Evolutionary conservation across 2,329 filamentous ascomycete species (phyloP), one percentile per base, ranked within the genome.

Genomic region (Phaeosphaeriaceae sp.): DNA sequence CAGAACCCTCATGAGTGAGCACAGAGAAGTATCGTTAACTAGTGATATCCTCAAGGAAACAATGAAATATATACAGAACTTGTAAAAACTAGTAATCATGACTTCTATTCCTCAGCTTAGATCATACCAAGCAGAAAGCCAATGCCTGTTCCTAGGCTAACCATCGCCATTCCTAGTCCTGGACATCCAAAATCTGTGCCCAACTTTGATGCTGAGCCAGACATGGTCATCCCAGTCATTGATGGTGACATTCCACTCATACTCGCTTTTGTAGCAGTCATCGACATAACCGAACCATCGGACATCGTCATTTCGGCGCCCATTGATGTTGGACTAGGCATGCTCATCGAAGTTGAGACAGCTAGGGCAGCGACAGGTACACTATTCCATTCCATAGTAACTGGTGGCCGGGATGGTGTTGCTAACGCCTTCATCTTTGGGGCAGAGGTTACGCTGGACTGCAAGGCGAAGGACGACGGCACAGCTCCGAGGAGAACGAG

Each of bases 231-330:
- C 1, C 45, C 52, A 54, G 41, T 77, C 76, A 58, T 55, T 20
- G 50, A 52, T 3, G 37, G 29, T 30, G 36, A 46, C 41, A 50
- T 49, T 16, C 39, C 41, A 20, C 44, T 52, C 50, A 43, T 53
- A 20, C 35, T 36, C 16, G 39, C 8, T 17, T 34, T 9, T 29
- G 42, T 46, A 60, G 74, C 58, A 32, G 52, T 69, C 15, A 53
- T 61, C 45, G 68, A 50, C 60, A 61, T 59, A 9, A 46, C 34
- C 35, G 45, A 47, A 2, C 39, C 60, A 34, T 49, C 70, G 52
- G 76, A 78, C 32, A 59, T 62, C 28, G 62, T 62, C 42, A 68
- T 71, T 28, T 76, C 60, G 36, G 76, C 26, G 34, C 16, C 30
- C 39, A 32, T 41, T 9, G 36, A n/a, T n/a, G 11, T 17, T 41